These are phyloP conservation scores for Stevia rebaudiana DNA, from an alignment of 140 eudicot genomes.

Conservation along the genomic window DNA sequence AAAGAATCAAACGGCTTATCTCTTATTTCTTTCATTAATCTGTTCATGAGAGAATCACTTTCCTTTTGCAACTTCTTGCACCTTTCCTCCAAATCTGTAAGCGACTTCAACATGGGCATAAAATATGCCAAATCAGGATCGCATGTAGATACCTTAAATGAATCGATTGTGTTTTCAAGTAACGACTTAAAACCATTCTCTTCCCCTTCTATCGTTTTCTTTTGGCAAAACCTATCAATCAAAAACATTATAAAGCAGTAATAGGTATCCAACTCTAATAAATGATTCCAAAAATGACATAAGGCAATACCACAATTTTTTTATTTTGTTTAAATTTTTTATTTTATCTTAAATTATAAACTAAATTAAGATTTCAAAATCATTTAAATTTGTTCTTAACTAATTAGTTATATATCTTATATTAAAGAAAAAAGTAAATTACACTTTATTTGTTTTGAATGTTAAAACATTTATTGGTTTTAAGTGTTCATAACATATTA, in stretches of 20 bases:
- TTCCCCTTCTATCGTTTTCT: constrained; percentile 1
- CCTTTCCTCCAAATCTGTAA: constrained; percentile 25
- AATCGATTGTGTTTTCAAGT: constrained; percentile 17
- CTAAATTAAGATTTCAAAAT: too few relatives aligned
- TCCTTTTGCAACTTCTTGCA: constrained; percentile 22
- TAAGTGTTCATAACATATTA: too few relatives aligned
- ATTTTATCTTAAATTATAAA: too few relatives aligned
- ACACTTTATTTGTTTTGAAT: too few relatives aligned
- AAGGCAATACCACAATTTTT: too few relatives aligned
- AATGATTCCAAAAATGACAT: too few relatives aligned
- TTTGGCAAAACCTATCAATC: constrained; percentile 10
- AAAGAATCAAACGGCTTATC: not conserved
- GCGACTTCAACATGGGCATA: constrained; percentile 29
- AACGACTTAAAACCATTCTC: not conserved
- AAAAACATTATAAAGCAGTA: not conserved
- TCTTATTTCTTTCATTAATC: constrained; percentile 14
- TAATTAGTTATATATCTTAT: too few relatives aligned
- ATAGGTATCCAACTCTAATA: too few relatives aligned
- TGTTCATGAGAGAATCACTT: constrained; percentile 26
- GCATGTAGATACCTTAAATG: constrained; percentile 30
- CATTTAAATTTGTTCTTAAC: too few relatives aligned
- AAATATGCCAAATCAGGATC: constrained; percentile 29
- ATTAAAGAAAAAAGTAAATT: too few relatives aligned
- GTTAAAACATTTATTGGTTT: too few relatives aligned
- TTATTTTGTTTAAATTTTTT: too few relatives aligned